phyloP scores from a whole-genome alignment of 495 filamentous ascomycete genomes.

The Rhypophila decipiens region DNA sequence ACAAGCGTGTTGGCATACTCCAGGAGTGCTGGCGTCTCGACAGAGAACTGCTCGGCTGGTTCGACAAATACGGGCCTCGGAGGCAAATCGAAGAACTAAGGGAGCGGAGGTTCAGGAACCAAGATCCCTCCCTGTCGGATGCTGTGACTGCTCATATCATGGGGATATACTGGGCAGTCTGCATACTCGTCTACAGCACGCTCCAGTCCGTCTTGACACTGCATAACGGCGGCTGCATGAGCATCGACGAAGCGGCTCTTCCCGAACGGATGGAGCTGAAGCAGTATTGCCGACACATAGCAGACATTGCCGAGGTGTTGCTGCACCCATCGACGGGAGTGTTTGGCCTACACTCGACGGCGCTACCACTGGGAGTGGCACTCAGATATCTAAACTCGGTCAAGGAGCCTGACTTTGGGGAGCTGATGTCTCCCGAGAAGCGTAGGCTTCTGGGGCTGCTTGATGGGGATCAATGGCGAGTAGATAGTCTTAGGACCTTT shows the following conservation, averaged over 20 bases:
- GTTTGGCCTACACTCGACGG: neutral
- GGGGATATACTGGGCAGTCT: neutral
- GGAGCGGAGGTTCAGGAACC: neutral
- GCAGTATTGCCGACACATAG: neutral
- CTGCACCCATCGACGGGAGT: neutral
- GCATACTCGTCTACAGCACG: constrained; percentile 7
- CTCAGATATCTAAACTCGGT: no score
- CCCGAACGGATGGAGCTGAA: neutral
- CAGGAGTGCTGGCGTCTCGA: neutral
- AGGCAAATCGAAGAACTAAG: neutral
- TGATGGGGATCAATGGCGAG: no score
- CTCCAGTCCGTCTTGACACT: neutral
- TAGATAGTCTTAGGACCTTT: no score
- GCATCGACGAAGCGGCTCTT: no score
- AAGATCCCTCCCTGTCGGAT: neutral
- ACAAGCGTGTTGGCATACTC: neutral
- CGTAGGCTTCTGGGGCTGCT: no score
- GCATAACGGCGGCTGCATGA: no score
- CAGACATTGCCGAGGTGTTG: neutral
- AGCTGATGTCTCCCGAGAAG: no score
- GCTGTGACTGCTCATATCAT: constrained; percentile 1
- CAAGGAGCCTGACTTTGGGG: no score
- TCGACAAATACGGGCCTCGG: neutral
- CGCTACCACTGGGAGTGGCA: no score
- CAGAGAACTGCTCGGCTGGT: neutral